Base-by-base conservation (phyloP, 208 protist genomes). In the Leishmania martiniquensis region DNA sequence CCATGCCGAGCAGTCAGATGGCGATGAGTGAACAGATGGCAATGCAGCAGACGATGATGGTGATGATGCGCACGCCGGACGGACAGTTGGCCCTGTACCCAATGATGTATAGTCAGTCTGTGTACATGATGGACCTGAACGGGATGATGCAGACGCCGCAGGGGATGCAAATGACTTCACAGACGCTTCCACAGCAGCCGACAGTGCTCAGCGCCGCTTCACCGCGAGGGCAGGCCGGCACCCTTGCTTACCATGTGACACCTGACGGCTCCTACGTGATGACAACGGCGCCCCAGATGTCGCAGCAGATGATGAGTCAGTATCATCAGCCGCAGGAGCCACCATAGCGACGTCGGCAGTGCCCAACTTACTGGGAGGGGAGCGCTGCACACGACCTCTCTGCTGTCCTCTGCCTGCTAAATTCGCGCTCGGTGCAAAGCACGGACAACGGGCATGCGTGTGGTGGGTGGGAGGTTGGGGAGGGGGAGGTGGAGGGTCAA, bases 11-110 rank as follows among this genome's bases (percentile, higher is more conserved):
- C 20, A 4, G n/a, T 15, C 52, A 72, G 3, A 49, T 45, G 0
- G 47, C 66, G 44, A 60, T 68, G 25, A 60, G 2, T 49, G 78
- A 82, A 12, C 72, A 44, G 52, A 52, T 74, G 55, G 29, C 60
- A n/a, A 29, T 77, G 63, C 54, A 59, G 45, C 69, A 65, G 60
- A 34, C 72, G 22, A 76, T 84, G 80, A 84, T 84, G 80, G 37
- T 84, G 34, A 76, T 84, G 74, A 80, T 84, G 80, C 47, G 57
- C n/a, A 76, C 71, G 29, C 55, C 75, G n/a, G 69, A 79, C 47
- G 80, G 80, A 22, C 74, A 84, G 37, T 77, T 84, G 75, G 44
- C 75, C 34, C 37, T 84, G 2, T 80, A 72, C 39, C 80, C 80
- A 1, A 71, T 84, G 25, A 15, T 77, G 69, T 84, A 84, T 75